phyloP scores from a whole-genome alignment of 306 rosid species.

The Biancaea sappan region DNA sequence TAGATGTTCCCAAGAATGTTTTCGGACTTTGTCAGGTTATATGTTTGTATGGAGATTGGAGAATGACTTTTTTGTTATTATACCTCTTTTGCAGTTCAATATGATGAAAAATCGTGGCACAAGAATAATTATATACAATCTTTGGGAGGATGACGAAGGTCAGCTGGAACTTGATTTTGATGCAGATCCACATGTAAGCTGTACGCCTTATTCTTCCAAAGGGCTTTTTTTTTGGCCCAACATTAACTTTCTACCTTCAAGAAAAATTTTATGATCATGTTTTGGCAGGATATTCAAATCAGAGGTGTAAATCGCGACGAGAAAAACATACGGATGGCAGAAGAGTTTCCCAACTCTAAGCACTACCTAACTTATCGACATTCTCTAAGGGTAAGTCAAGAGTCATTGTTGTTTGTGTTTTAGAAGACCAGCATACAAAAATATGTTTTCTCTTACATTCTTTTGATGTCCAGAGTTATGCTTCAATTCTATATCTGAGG shows the following conservation, averaged over 20 bases:
- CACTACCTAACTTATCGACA: conserved; percentile 92
- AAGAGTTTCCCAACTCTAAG: conserved; percentile 77
- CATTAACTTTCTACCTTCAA: no score
- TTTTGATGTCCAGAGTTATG: conserved; percentile 78
- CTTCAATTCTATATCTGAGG: conserved; percentile 88
- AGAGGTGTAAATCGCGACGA: conserved; percentile 97
- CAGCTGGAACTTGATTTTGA: conserved; percentile 91
- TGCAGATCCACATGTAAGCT: conserved; percentile 81
- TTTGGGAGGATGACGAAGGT: conserved; percentile 99
- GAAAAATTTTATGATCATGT: background rate
- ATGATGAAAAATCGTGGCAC: conserved; percentile 76
- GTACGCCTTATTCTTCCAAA: no score
- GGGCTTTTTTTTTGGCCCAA: no score
- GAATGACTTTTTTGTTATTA: no score
- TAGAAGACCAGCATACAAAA: no score
- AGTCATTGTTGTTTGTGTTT: background rate
- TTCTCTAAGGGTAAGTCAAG: conserved; percentile 72
- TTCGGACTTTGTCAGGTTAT: no score
- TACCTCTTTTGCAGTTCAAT: conserved; percentile 74
- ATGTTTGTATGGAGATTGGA: no score
- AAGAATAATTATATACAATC: conserved; percentile 85
- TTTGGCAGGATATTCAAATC: conserved; percentile 85
- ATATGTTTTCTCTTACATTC: conserved; percentile 18
- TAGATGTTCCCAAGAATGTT: no score
- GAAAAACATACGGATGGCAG: conserved; percentile 87